Conservation (phyloP, 1,139 yeast species). For the Geotrichum restrictum region DNA sequence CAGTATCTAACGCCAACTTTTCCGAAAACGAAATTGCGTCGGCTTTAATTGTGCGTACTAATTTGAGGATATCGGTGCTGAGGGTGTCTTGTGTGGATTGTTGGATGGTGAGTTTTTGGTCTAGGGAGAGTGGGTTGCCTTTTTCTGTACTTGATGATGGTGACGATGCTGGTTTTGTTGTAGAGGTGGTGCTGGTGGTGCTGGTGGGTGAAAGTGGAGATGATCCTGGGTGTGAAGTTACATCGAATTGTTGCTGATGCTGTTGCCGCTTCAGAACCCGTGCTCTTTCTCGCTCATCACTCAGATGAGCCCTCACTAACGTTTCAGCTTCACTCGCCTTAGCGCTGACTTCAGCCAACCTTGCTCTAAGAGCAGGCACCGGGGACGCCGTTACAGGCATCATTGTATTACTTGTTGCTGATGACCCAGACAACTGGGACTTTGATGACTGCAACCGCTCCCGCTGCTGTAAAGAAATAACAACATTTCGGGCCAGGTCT, state of each 20-base stretch:
- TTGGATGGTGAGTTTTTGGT: constrained; percentile 34
- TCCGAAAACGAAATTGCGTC: constrained; percentile 45
- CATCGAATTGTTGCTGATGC: not conserved
- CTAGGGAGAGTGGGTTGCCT: constrained; percentile 21
- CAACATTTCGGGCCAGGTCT: constrained; percentile 28
- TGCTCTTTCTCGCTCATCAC: too few species aligned
- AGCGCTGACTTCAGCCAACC: not conserved
- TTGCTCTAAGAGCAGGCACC: not conserved
- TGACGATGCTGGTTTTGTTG: too few species aligned
- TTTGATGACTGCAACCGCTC: not conserved
- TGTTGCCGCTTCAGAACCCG: not conserved
- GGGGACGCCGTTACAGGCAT: not conserved
- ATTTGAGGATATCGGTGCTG: constrained; percentile 47
- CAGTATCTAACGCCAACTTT: constrained; percentile 38
- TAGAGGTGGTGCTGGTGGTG: not conserved
- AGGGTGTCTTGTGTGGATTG: constrained; percentile 42
- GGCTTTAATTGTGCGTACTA: constrained; percentile 50
- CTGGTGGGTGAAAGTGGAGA: too few species aligned
- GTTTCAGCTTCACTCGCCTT: not conserved
- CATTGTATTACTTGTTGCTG: not conserved
- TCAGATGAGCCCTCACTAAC: not conserved
- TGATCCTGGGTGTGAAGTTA: too few species aligned
- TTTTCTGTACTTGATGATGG: too few species aligned
- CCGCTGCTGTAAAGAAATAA: constrained; percentile 26
- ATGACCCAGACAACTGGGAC: not conserved